Conservation (phyloP, 1,284 basidiomycete species). For the Coniophora puteana region DNA sequence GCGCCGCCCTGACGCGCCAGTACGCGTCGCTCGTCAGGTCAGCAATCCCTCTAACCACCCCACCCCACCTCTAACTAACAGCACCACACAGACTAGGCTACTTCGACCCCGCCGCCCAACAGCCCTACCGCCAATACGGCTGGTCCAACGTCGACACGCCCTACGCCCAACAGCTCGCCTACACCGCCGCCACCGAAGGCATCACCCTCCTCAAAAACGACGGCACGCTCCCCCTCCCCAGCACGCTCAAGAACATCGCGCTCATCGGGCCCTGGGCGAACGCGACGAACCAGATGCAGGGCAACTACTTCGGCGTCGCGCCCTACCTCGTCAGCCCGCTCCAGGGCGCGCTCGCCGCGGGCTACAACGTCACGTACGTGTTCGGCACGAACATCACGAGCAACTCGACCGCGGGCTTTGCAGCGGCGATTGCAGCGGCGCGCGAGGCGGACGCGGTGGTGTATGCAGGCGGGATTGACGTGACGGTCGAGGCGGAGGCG, state of each 20-base stretch:
- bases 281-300: conserved; percentile 51
- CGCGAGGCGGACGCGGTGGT: conserved; percentile 54
- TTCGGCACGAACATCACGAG: conserved; percentile 39
- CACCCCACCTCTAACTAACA: not conserved
- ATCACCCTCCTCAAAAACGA: conserved; percentile 57
- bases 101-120: conserved; percentile 45
- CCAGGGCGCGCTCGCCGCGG: conserved; percentile 42
- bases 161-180: conserved; percentile 44
- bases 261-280: conserved; percentile 55
- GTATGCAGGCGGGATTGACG: conserved; percentile 57
- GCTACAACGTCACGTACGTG: conserved; percentile 41
- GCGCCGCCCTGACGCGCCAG: conserved; percentile 38
- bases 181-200: conserved; percentile 47
- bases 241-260: conserved; percentile 40
- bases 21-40: conserved; percentile 53
- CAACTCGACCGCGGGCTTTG: conserved; percentile 39
- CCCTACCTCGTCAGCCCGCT: conserved; percentile 53
- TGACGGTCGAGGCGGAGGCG: conserved; percentile 48
- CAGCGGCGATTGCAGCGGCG: conserved; percentile 62
- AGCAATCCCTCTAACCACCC: conserved; percentile 6
- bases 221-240: conserved; percentile 44
- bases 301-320: conserved; percentile 50
- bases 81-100: conserved; percentile 41
- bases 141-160: conserved; percentile 48
- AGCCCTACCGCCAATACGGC: conserved; percentile 46